phyloP scores from a whole-genome alignment of 306 rosid genomes.

The Casuarina glauca region DNA sequence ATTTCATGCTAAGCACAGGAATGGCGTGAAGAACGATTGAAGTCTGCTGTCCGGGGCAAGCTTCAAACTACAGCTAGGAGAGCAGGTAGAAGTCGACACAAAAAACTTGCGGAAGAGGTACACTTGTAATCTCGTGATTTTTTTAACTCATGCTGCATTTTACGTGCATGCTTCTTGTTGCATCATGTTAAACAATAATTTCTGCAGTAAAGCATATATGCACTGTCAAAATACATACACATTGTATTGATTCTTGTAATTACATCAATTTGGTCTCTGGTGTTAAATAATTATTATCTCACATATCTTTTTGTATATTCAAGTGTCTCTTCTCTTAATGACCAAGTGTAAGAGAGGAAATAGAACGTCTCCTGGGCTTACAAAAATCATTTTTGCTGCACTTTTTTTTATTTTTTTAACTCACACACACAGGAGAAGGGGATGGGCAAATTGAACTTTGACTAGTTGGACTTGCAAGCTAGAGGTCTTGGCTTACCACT shows the following conservation, averaged over 20 bases:
- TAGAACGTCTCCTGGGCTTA: no score
- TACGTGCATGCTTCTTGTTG: constrained; percentile 5
- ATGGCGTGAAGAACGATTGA: constrained; percentile 93
- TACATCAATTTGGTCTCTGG: not conserved
- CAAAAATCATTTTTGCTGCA: not conserved
- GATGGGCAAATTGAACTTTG: no score
- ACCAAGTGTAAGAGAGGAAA: no score
- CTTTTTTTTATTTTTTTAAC: not conserved
- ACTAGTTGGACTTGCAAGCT: no score
- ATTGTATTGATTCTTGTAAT: not conserved
- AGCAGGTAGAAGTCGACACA: constrained; percentile 72
- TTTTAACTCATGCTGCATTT: not conserved
- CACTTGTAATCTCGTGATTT: not conserved
- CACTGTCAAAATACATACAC: not conserved
- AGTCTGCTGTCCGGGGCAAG: constrained; percentile 57
- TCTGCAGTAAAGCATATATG: not conserved
- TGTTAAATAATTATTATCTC: no score
- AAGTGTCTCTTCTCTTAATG: no score
- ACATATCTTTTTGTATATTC: no score
- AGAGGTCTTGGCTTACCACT: no score
- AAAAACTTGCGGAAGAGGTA: constrained; percentile 85
- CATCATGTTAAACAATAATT: not conserved
- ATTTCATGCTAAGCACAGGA: constrained; percentile 47
- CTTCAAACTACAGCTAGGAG: constrained; percentile 54
- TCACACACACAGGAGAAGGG: no score